Evolutionary conservation across 73 alveolate species (phyloP), one percentile per base, ranked within the genome.

Genomic region (Stentor roeselii): DNA sequence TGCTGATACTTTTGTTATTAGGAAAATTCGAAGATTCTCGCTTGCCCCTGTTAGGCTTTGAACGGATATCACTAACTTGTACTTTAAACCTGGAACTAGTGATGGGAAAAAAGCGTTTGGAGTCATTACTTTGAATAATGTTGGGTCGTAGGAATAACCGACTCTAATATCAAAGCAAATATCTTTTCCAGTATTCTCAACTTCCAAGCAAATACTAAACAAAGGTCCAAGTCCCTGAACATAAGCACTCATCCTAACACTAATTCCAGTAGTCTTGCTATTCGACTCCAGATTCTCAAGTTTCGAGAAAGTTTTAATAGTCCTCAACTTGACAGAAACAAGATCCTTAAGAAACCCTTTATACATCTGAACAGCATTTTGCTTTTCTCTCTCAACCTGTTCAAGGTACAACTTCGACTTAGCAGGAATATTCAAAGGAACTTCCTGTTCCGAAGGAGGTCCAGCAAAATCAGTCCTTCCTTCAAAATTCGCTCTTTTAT

Each of bases 321-420:
- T 93, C 84, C 90, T 94, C 78, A 94, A 87, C 78, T 97, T 94
- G 75, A 94, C 60, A 75, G 84, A 88, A 42, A 93, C 85, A 75
- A 94, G 84, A 84, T 96, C 99, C 78, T 92, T 92, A 67, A 92
- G 93, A 88, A 96, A 96, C 82, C 84, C 87, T 83, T 92, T 92
- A 84, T 96, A 98, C 95, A 96, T 96, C 80, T 94, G 96, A 35
- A 84, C 83, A 84, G 92, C 85, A 42, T 89, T 67, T 50, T 96
- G 98, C 75, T 95, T 83, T 86, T 95, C 99, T 87, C 99, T 90
- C 60, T 96, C 93, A 3, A 93, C 84, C 39, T 92, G 90, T 84
- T 96, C 98, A 31, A 91, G 87, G 88, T 91, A 96, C 37, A 96
- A 90, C 75, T 91, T 90, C 50, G 97, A 92, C 83, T 95, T 95